Base-by-base conservation (phyloP, 2,329 filamentous ascomycete species). In the Pseudogymnoascus sp. region DNA sequence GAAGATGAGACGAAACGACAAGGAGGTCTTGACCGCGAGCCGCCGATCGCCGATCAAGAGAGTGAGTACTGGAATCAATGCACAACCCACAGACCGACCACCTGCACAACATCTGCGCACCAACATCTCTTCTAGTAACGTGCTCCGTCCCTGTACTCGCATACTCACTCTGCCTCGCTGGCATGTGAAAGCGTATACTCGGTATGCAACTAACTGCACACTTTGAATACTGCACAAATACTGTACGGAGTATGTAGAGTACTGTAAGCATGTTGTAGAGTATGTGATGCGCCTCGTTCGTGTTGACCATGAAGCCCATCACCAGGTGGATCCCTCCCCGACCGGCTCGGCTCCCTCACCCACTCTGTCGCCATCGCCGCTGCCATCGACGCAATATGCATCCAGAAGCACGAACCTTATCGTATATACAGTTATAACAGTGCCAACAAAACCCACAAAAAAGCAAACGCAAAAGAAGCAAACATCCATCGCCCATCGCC, bases 401-500 rank as follows among this genome's bases (percentile, higher is more conserved):
- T 52, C 45, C 45, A 52, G 45, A 52, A 52, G 45, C 45, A 52
- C 45, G 45, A 52, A 52, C 45, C 45, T 52, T 52, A 52, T 52
- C 25, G 45, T 19, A 30, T 52, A 52, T 52, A 52, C 45, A 30
- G 45, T 52, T 52, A 52, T 52, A 30, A 11, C 45, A 30, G n/a
- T 52, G 25, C 45, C 19, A 30, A 30, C 45, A 52, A 52, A 52
- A 52, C 45, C 45, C 45, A 52, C 45, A 52, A 52, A 52, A 42
- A 30, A 52, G 22, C 25, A 52, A 52, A 28, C 42, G 25, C 41
- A 52, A 30, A 30, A 52, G 23, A 52, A 52, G 45, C 45, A 52
- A 52, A 52, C n/a, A 52, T 52, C 25, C 25, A 52, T 52, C 45
- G 22, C 25, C 6, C 12, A 25, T 49, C 45, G 25, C 30, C 25